Evolutionary conservation across 257 asterid species (phyloP).

Genomic region (Solanum dulcamara): DNA sequence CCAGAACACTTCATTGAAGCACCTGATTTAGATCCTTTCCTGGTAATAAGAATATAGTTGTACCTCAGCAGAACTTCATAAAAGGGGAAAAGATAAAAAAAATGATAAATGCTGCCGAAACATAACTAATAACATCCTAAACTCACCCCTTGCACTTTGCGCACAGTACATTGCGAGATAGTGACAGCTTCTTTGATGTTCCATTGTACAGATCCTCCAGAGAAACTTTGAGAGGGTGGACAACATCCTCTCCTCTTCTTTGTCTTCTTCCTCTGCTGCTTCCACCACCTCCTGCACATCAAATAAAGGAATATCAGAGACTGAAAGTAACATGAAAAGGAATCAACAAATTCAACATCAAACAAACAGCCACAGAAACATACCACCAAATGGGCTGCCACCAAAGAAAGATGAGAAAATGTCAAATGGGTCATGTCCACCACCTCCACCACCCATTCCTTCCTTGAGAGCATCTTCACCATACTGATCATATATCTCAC

Average conservation of each 20-base stretch:
- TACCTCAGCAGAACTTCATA: not conserved
- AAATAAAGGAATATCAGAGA: not conserved
- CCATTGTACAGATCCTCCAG: conserved; percentile 15
- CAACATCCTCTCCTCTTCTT: conserved; percentile 14
- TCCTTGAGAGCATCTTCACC: conserved; percentile 25
- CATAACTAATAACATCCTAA: not conserved
- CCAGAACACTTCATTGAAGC: conserved; percentile 13
- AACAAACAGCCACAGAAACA: not conserved
- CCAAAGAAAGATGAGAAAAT: conserved; percentile 20
- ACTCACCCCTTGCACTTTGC: conserved; percentile 13
- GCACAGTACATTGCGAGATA: conserved; percentile 13
- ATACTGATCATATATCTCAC: conserved; percentile 20
- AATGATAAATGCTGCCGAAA: not conserved
- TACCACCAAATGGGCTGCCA: conserved; percentile 21
- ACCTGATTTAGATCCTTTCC: conserved; percentile 13
- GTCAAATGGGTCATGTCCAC: conserved; percentile 22
- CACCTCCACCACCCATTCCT: conserved; percentile 23
- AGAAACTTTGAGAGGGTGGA: conserved; percentile 14
- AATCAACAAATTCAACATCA: not conserved
- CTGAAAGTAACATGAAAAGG: not conserved
- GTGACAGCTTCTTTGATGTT: conserved; percentile 14
- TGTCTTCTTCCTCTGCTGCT: conserved; percentile 13
- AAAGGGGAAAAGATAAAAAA: not conserved
- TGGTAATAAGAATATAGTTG: not conserved
- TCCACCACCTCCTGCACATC: conserved; percentile 3